Evolutionary conservation across 805 yeast genomes (phyloP).

Genomic region (Dipodascopsis uninucleata): DNA sequence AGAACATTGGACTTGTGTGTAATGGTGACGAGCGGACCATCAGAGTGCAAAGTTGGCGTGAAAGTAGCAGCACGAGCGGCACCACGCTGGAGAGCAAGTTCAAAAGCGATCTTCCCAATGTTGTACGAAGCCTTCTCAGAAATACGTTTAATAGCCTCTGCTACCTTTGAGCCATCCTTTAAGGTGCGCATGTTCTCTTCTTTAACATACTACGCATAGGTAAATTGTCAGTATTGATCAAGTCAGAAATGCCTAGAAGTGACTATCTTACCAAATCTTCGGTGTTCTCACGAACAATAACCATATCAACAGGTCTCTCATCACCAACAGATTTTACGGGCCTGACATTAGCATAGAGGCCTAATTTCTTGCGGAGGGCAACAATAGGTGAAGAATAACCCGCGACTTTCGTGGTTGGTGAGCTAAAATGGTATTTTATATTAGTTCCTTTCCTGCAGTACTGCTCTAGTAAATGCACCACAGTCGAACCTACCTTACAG

Average conservation of each 20-base stretch:
- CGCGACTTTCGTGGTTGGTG: slow-evolving; percentile 88
- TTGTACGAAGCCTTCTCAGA: slow-evolving; percentile 78
- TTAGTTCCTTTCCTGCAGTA: neutral
- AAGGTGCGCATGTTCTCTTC: slow-evolving; percentile 67
- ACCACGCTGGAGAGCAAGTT: slow-evolving; percentile 89
- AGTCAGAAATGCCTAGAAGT: too few relatives aligned
- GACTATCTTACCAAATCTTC: slow-evolving; percentile 61
- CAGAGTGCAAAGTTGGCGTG: slow-evolving; percentile 39
- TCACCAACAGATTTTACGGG: slow-evolving; percentile 93
- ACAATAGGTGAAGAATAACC: slow-evolving; percentile 99
- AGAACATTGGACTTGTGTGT: slow-evolving; percentile 96
- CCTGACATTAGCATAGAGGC: slow-evolving; percentile 93
- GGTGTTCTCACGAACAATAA: slow-evolving; percentile 97
- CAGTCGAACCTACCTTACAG: slow-evolving; percentile 61
- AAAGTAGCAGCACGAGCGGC: slow-evolving; percentile 56
- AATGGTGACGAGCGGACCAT: slow-evolving; percentile 76
- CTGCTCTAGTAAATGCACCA: neutral
- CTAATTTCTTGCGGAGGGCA: slow-evolving; percentile 93
- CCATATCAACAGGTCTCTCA: slow-evolving; percentile 92
- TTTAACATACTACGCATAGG: slow-evolving; percentile 60
- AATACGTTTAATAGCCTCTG: slow-evolving; percentile 97
- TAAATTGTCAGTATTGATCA: neutral
- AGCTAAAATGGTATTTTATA: slow-evolving; percentile 34
- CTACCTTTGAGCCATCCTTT: slow-evolving; percentile 81
- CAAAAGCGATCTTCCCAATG: slow-evolving; percentile 87